These are phyloP conservation scores for Perilla frutescens DNA, from an alignment of 257 asterid species.

Conservation along the genomic window DNA sequence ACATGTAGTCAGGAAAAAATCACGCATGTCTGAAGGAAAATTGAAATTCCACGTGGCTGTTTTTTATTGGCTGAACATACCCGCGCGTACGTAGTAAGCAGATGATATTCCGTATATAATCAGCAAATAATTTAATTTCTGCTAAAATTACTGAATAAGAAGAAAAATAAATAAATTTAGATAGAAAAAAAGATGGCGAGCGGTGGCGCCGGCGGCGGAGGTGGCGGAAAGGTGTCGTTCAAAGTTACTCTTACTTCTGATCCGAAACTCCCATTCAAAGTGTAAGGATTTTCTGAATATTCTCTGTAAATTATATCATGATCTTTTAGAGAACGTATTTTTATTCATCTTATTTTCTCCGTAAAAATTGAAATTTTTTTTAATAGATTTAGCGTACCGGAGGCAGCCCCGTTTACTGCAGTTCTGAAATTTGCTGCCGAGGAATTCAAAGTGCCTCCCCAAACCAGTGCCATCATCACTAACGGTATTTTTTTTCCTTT, in stretches of 20 bases:
- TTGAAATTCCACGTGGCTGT: slow-evolving; percentile 26
- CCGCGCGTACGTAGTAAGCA: slow-evolving; percentile 44
- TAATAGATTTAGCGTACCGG: slow-evolving; percentile 91
- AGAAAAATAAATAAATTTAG: neutral
- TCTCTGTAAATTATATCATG: slow-evolving; percentile 1
- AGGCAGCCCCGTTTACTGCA: slow-evolving; percentile 98
- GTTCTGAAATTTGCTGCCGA: slow-evolving; percentile 94
- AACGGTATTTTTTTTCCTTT: slow-evolving; percentile 56
- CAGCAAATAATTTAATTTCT: neutral
- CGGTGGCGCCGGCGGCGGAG: slow-evolving; percentile 56
- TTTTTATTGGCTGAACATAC: slow-evolving; percentile 8
- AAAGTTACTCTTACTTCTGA: slow-evolving; percentile 95
- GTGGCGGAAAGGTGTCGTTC: slow-evolving; percentile 95
- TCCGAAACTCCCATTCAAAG: slow-evolving; percentile 98
- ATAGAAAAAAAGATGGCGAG: slow-evolving; percentile 57
- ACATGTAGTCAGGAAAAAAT: too few relatives aligned
- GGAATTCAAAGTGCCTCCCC: slow-evolving; percentile 98
- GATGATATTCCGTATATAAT: slow-evolving; percentile 11
- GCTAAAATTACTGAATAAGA: slow-evolving; percentile 8
- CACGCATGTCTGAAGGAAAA: neutral
- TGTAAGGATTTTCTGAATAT: slow-evolving; percentile 50
- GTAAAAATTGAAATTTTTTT: neutral
- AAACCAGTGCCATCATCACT: slow-evolving; percentile 95
- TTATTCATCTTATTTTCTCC: neutral
- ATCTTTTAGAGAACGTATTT: neutral